These are phyloP conservation scores for Lathyrus aphaca DNA, from an alignment of 306 rosid species.

Conservation along the genomic window DNA sequence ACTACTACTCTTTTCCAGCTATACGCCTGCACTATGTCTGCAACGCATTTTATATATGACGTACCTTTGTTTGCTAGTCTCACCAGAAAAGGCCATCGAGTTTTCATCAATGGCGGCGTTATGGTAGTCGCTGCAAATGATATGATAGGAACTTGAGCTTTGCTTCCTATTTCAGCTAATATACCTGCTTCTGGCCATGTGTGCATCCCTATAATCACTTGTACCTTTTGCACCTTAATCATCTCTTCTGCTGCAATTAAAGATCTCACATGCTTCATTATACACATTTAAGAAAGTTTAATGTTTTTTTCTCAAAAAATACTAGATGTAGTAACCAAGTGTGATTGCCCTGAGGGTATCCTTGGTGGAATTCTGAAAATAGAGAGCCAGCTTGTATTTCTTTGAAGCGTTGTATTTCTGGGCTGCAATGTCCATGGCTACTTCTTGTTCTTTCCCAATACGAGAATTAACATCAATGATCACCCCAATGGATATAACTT, in stretches of 20 bases:
- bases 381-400: conserved; percentile 43
- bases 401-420: conserved; percentile 40
- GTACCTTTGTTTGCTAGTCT: conserved; percentile 44
- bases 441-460: conserved; percentile 55
- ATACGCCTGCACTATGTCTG: conserved; percentile 46
- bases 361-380: conserved; percentile 29
- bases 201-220: conserved; percentile 62
- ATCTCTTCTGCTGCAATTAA: conserved; percentile 54
- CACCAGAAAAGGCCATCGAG: conserved; percentile 61
- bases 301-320: not conserved
- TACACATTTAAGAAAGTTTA: not conserved
- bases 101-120: conserved; percentile 41
- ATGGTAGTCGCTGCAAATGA: conserved; percentile 57
- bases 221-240: conserved; percentile 43
- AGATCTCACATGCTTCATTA: not conserved
- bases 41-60: conserved; percentile 49
- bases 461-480: conserved; percentile 48
- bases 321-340: conserved; percentile 43
- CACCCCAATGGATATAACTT: conserved; percentile 45
- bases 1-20: conserved; percentile 58
- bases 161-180: conserved; percentile 57
- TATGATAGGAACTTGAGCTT: conserved; percentile 56
- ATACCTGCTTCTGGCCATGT: conserved; percentile 61
- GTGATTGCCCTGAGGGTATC: conserved; percentile 28
- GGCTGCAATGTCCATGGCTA: conserved; percentile 51